A percentile compares a stretch with the other conserved stretches of the same genome.
Evolutionary conservation across 2,329 filamentous ascomycete species (phyloP).

Genomic region (Penicillium freii): DNA sequence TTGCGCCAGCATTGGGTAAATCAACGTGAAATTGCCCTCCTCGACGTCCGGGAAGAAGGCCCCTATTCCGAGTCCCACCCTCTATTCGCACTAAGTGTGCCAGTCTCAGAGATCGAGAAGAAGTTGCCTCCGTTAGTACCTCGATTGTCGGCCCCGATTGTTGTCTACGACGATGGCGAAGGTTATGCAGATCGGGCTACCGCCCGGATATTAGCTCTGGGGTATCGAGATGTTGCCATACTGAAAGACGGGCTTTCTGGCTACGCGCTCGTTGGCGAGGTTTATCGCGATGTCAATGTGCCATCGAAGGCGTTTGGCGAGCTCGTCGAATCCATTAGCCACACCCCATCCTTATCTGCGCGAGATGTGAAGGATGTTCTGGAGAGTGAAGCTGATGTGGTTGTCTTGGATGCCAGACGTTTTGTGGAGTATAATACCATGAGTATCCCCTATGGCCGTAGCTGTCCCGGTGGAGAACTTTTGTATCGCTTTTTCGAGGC

Average conservation of each 20-base stretch:
- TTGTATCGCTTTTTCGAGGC: constrained; percentile 33
- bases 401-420: constrained; percentile 31
- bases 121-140: constrained; percentile 29
- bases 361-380: constrained; percentile 27
- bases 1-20: constrained; percentile 28
- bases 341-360: constrained; percentile 30
- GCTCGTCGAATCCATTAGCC: constrained; percentile 32
- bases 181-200: constrained; percentile 26
- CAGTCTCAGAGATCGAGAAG: constrained; percentile 30
- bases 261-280: constrained; percentile 27
- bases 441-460: constrained; percentile 33
- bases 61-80: constrained; percentile 31
- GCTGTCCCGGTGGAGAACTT: constrained; percentile 34
- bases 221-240: constrained; percentile 27
- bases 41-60: constrained; percentile 36
- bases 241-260: constrained; percentile 27
- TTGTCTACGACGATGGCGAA: constrained; percentile 33
- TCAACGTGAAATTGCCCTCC: constrained; percentile 26
- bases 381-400: constrained; percentile 21
- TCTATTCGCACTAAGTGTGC: constrained; percentile 30
- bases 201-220: constrained; percentile 21
- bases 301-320: constrained; percentile 36
- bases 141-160: constrained; percentile 25
- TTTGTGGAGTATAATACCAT: constrained; percentile 34
- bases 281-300: constrained; percentile 34